A percentile compares a stretch with the other conserved stretches of the same genome.
These are phyloP conservation scores for Dovyalis caffra DNA, from an alignment of 345 rosid genomes.

Conservation along the genomic window DNA sequence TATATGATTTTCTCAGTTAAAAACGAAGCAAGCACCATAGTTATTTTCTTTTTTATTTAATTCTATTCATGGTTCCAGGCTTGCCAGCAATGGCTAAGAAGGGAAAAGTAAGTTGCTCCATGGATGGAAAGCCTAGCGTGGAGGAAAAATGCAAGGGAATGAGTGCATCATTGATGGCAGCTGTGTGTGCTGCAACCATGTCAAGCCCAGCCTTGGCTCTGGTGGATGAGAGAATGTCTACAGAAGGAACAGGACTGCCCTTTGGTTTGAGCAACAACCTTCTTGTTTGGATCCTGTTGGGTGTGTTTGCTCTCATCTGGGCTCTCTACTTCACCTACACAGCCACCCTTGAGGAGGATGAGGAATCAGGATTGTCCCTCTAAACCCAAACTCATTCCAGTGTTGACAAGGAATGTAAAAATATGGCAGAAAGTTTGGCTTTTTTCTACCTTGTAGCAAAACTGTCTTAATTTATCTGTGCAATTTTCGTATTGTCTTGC, in stretches of 20 bases:
- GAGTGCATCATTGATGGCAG: slow-evolving; percentile 47
- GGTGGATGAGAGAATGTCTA: slow-evolving; percentile 85
- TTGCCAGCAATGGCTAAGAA: slow-evolving; percentile 53
- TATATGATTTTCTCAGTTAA: too few species aligned
- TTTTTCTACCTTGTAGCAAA: not conserved
- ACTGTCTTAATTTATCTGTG: not conserved
- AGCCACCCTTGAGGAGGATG: slow-evolving; percentile 72
- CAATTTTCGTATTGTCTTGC: not conserved
- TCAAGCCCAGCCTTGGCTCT: slow-evolving; percentile 78
- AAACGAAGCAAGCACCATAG: too few species aligned
- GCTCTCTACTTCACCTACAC: slow-evolving; percentile 69
- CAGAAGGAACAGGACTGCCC: slow-evolving; percentile 94
- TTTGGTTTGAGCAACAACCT: slow-evolving; percentile 95
- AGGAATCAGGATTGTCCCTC: slow-evolving; percentile 90
- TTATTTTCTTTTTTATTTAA: not conserved
- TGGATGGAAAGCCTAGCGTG: slow-evolving; percentile 38
- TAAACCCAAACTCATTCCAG: slow-evolving; percentile 21
- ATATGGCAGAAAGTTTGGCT: not conserved
- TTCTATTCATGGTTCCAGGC: slow-evolving; percentile 34
- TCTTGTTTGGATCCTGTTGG: slow-evolving; percentile 85
- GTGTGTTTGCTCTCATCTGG: slow-evolving; percentile 86
- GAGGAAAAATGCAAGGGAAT: slow-evolving; percentile 37
- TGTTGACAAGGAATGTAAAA: not conserved
- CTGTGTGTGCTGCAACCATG: slow-evolving; percentile 52
- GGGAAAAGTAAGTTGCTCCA: slow-evolving; percentile 62